These are phyloP conservation scores for Curvularia verruculosa DNA, from an alignment of 2,329 filamentous ascomycete species.

Conservation along the genomic window DNA sequence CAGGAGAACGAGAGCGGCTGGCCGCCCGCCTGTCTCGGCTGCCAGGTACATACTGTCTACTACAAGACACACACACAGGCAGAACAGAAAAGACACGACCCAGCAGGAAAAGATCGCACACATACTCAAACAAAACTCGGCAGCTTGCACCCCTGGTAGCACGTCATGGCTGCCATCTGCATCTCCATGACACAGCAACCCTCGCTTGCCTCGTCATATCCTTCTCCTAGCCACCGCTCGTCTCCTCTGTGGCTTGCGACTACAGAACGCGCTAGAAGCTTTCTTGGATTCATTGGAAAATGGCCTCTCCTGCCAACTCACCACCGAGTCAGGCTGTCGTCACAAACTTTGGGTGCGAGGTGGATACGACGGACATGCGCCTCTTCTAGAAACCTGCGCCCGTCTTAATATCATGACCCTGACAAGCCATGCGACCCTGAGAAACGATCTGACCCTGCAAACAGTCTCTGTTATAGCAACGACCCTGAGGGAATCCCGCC, in stretches of 20 bases:
- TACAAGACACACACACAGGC: no score
- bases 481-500: not conserved
- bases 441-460: not conserved
- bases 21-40: no score
- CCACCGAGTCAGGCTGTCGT: slow-evolving; percentile 23
- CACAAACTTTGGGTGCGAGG: slow-evolving; percentile 20
- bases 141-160: no score
- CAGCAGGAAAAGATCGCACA: no score
- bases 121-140: no score
- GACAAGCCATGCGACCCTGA: not conserved
- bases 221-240: slow-evolving; percentile 6
- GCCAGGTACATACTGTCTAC: no score
- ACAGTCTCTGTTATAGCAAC: not conserved
- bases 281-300: slow-evolving; percentile 19
- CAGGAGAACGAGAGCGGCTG: slow-evolving; percentile 8
- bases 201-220: not conserved
- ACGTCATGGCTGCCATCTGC: not conserved
- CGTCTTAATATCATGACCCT: not conserved
- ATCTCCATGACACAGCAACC: no score
- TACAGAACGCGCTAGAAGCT: slow-evolving; percentile 29
- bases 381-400: slow-evolving; percentile 10
- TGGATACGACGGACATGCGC: slow-evolving; percentile 14
- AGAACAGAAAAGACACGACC: no score
- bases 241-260: slow-evolving; percentile 16
- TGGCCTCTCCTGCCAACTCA: slow-evolving; percentile 9